Percentiles rank a stretch among this genome's conserved stretches.
phyloP scores from a whole-genome alignment of 108 stramenopile species.

The Stephanodiscus triporus region DNA sequence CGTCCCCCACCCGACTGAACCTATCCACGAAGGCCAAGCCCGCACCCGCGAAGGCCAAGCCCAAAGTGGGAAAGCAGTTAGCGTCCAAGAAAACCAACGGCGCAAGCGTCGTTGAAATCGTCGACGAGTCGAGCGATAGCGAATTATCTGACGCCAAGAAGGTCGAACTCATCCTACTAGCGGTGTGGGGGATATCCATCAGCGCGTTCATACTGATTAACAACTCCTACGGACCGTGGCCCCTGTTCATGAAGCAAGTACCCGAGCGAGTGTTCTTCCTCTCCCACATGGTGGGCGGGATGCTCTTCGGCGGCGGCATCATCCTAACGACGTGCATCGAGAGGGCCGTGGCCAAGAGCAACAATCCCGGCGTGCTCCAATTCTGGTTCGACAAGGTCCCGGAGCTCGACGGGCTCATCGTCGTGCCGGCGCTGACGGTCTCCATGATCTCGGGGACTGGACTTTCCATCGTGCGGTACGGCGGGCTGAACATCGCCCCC shows the following conservation, averaged over 20 bases:
- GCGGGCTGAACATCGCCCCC: slow-evolving; percentile 60
- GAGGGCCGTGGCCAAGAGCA: slow-evolving; percentile 45
- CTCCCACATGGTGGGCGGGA: slow-evolving; percentile 58
- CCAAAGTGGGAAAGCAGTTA: slow-evolving; percentile 7
- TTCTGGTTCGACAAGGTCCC: slow-evolving; percentile 74
- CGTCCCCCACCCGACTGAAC: neutral
- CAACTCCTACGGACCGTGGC: slow-evolving; percentile 61
- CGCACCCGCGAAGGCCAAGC: neutral
- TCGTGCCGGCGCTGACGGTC: slow-evolving; percentile 62
- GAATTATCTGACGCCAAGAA: slow-evolving; percentile 52
- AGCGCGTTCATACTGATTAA: slow-evolving; percentile 61
- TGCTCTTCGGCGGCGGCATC: slow-evolving; percentile 65
- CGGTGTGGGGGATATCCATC: slow-evolving; percentile 49
- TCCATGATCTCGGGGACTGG: slow-evolving; percentile 61
- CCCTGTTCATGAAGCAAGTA: slow-evolving; percentile 45
- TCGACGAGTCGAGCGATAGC: slow-evolving; percentile 20
- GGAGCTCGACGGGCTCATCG: slow-evolving; percentile 54
- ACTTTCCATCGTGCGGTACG: slow-evolving; percentile 56
- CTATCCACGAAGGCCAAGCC: neutral
- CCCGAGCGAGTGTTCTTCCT: slow-evolving; percentile 59
- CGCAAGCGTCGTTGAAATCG: neutral
- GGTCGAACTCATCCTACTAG: slow-evolving; percentile 46
- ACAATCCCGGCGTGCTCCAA: slow-evolving; percentile 49
- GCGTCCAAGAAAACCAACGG: too few relatives aligned
- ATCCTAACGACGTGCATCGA: slow-evolving; percentile 59